These are phyloP conservation scores for Lasiodiplodia citricola DNA, from an alignment of 2,329 filamentous ascomycete species.

Conservation along the genomic window DNA sequence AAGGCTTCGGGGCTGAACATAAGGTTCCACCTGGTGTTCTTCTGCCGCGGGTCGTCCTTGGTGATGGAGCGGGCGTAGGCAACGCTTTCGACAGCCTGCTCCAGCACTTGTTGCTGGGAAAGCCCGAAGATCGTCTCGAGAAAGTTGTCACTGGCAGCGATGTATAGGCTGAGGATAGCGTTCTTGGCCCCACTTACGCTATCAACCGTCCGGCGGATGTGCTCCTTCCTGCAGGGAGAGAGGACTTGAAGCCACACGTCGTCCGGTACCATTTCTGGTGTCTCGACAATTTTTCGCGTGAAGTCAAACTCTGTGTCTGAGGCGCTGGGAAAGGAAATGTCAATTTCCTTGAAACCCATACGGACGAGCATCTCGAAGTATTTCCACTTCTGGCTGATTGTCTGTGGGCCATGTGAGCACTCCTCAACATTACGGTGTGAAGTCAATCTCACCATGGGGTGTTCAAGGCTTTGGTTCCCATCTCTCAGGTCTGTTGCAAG, in stretches of 20 bases:
- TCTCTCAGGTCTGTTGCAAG: conserved; percentile 86
- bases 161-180: conserved; percentile 91
- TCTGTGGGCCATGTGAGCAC: conserved; percentile 60
- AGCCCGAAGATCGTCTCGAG: conserved; percentile 88
- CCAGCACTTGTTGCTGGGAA: conserved; percentile 78
- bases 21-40: conserved; percentile 72
- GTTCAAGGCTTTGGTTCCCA: conserved; percentile 89
- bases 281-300: conserved; percentile 83
- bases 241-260: conserved; percentile 93
- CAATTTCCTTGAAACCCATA: conserved; percentile 96
- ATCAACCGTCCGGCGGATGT: conserved; percentile 88
- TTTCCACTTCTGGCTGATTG: conserved; percentile 86
- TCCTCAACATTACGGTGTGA: neutral
- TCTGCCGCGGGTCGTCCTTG: conserved; percentile 69
- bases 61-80: conserved; percentile 87
- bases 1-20: conserved; percentile 88
- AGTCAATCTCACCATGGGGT: conserved; percentile 76
- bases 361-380: conserved; percentile 95
- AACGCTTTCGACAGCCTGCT: conserved; percentile 81
- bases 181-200: conserved; percentile 89
- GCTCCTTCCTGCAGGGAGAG: conserved; percentile 86
- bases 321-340: conserved; percentile 92
- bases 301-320: conserved; percentile 97
- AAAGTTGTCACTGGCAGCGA: conserved; percentile 95
- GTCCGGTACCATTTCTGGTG: conserved; percentile 79